Base-by-base conservation (phyloP, 192 early-diverging fungal species). In the Endogone sp. region DNA sequence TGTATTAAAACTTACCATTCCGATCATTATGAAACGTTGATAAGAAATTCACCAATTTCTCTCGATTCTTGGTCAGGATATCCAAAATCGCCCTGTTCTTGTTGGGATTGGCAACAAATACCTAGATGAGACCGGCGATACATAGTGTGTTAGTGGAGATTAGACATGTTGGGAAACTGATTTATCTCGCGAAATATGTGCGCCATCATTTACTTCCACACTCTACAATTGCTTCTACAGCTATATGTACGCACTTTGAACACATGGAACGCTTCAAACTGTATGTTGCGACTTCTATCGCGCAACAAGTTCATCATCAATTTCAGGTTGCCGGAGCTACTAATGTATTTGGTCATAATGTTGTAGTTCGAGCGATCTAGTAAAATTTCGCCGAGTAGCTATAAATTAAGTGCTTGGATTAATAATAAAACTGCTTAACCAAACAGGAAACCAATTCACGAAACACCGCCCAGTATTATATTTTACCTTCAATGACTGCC, bases 201-300 rank as follows among this genome's bases (percentile, higher is more conserved):
- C n/a, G n/a, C n/a, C n/a, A 21, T 13, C 21, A 29, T 49, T 29
- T 11, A 62, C 20, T 55, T 26, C 27, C 16, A 25, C 37, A 49
- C 37, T 16, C 37, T 49, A 16, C 37, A 49, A 16, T 16, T 49
- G n/a, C n/a, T n/a, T n/a, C n/a, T n/a, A n/a, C 37, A 49, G 37
- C 16, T 49, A 0, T 49, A 6, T 49, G 37, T 16, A 49, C 37
- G 37, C 68, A 94, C 93, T 88, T 99, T 99, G 84, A 98, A 99
- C 29, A 98, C 95, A 82, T 99, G 98, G 86, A 99, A 99, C 0
- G 98, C 98, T 79, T 99, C 98, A 81, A 97, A 98, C 81, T 98
- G 98, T 70, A 99, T 99, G 75, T 98, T 99, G 73, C 94, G 89
- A 77, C 95, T 97, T 74, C 86, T 91, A 79, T 98, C 95, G 64